Evolutionary conservation across 805 yeast species (phyloP), one percentile per base, ranked within the genome.

Genomic region (Saturnispora sanitii): DNA sequence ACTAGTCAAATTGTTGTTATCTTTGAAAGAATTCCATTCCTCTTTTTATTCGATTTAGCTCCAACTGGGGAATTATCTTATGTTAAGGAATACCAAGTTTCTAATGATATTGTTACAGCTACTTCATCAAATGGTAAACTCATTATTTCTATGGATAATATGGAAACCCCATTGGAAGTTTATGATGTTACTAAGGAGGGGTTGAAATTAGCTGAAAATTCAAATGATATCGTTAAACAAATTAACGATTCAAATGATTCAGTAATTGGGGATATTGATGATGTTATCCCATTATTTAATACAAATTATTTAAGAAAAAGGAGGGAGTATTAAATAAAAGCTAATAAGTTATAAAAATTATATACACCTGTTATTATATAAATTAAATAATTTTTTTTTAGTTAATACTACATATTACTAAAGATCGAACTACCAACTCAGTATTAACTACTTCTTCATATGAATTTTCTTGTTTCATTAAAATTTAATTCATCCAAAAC

Each of bases 301-400:
- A 64, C 71, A 27, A 66, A 67, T 42, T 65, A 71, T 33, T 61
- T 78, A 47, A 71, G 82, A 53, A 78, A 78, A 58, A 68, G 83
- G 60, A 72, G 82, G 54, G 83, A 78, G 49, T 79, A 77, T 55
- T 77, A 57, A 56, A 19, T n/a, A 32, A n/a, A 32, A 17, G 2
- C 18, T 29, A 16, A 22, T n/a, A 23, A 28, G 13, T 4, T 20
- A 25, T 7, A n/a, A n/a, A n/a, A n/a, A n/a, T n/a, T n/a, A n/a
- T n/a, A n/a, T n/a, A n/a, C n/a, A n/a, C n/a, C n/a, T n/a, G n/a
- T n/a, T n/a, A n/a, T n/a, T n/a, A n/a, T n/a, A n/a, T n/a, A n/a
- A n/a, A n/a, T n/a, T n/a, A n/a, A n/a, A n/a, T n/a, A n/a, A n/a
- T n/a, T n/a, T n/a, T n/a, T n/a, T n/a, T n/a, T n/a, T n/a, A n/a